Evolutionary conservation across 768 basidiomycete species (phyloP).

Genomic region (Naganishia onofrii): DNA sequence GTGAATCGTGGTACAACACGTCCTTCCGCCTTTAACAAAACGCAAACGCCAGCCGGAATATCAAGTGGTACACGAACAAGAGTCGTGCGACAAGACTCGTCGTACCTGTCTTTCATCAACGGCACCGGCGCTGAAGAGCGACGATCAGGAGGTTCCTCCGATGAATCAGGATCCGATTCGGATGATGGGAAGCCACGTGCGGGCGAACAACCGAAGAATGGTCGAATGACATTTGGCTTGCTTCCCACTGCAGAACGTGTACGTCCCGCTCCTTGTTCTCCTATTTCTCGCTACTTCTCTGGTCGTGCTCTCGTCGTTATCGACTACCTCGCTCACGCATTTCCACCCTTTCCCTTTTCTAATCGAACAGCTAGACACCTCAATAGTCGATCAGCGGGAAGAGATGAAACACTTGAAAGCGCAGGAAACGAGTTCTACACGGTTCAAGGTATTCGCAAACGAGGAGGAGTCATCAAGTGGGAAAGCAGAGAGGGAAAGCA

Average conservation of each 20-base stretch:
- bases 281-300: no score
- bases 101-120: conserved; percentile 9
- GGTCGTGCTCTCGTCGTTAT: no score
- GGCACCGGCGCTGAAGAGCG: not conserved
- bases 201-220: not conserved
- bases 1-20: no score
- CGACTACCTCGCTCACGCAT: not conserved
- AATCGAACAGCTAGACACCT: not conserved
- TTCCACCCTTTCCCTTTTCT: not conserved
- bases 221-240: conserved; percentile 10
- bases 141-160: not conserved
- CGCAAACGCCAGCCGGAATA: not conserved
- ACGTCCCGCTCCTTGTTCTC: not conserved
- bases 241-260: conserved; percentile 6
- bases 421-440: not conserved
- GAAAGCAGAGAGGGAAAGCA: not conserved
- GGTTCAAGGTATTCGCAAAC: conserved; percentile 11
- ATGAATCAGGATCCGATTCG: not conserved
- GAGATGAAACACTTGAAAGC: conserved; percentile 12
- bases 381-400: conserved; percentile 3
- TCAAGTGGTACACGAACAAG: not conserved
- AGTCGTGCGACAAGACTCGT: conserved; percentile 6
- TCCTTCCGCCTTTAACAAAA: not conserved
- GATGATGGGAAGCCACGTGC: not conserved
- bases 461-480: not conserved